Evolutionary conservation across 306 rosid species (phyloP).

Genomic region (Chamaecrista fasciculata): DNA sequence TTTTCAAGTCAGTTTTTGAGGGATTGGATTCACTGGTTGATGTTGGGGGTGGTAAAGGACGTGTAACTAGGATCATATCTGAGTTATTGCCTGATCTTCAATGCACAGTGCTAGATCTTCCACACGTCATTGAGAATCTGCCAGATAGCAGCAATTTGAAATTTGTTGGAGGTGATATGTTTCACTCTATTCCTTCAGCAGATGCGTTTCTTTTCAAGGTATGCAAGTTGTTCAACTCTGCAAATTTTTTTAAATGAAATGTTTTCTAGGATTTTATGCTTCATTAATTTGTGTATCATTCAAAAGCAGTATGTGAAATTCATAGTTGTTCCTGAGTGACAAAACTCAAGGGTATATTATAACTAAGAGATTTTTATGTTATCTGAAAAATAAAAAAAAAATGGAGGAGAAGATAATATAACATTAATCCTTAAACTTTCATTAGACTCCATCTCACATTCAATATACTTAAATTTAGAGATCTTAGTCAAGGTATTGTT

Average conservation of each 20-base stretch:
- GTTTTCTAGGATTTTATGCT: neutral
- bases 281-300: neutral
- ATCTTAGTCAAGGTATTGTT: too few species aligned
- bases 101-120: constrained; percentile 36
- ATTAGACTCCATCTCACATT: too few species aligned
- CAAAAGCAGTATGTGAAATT: neutral
- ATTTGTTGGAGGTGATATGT: constrained; percentile 44
- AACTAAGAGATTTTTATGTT: too few species aligned
- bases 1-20: constrained; percentile 43
- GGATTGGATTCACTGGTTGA: constrained; percentile 43
- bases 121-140: constrained; percentile 29
- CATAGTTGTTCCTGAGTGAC: too few species aligned
- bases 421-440: too few species aligned
- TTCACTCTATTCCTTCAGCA: constrained; percentile 37
- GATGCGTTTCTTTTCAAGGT: constrained; percentile 42
- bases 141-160: constrained; percentile 21
- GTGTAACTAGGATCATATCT: constrained; percentile 19
- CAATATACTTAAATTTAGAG: too few species aligned
- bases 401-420: too few species aligned
- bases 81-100: constrained; percentile 28
- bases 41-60: constrained; percentile 43
- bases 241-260: neutral
- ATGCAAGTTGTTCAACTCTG: neutral
- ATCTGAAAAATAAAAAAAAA: too few species aligned
- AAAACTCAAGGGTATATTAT: too few species aligned